Evolutionary conservation across 352 stramenopile genomes (phyloP), one percentile per base, ranked within the genome.

Genomic region (Vaucheria bursata): DNA sequence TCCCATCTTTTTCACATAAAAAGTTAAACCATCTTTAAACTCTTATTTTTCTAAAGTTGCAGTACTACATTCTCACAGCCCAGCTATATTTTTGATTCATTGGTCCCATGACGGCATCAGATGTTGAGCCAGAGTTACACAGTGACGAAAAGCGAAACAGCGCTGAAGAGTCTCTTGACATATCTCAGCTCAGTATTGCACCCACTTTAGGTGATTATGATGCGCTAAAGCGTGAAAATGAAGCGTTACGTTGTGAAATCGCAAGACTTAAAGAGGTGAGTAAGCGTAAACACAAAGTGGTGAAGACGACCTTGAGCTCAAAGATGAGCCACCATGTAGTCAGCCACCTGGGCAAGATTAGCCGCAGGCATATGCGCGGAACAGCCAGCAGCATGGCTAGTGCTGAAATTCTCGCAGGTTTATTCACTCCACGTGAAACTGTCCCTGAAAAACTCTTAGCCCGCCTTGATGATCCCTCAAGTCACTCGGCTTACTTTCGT

Each of bases 311-410:
- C 1, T 35, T 72, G 12, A 35, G 65, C 65, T 72, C 65, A 7
- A 72, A 72, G 65, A 72, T 72, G 65, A 38, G 6, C 65, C 65
- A 72, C 31, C 65, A 72, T 35, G 65, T 72, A 4, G 65, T 72
- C 4, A 72, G 65, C 31, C 65, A 72, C 31, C 65, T 45, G 65
- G 65, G 65, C 65, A 72, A 72, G 31, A 72, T 72, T 40, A 35
- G 65, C 12, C 1, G 65, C 1, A 1, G 65, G 29, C 65, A 72
- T 35, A 72, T 72, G 65, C 6, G 65, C 4, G 65, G 65, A 12
- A 72, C 65, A 2, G 65, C 65, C 2, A 72, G 65, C 65, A 39
- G 6, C 65, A 72, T 72, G 12, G 65, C 65, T 2, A 50, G 33
- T 35, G 65, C 65, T 29, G 65, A 72, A 8, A 72, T 72, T 45